Percentiles rank a stretch among this genome's conserved stretches.
These are phyloP conservation scores for Clohesyomyces aquaticus DNA, from an alignment of 495 filamentous ascomycete genomes.

Conservation along the genomic window DNA sequence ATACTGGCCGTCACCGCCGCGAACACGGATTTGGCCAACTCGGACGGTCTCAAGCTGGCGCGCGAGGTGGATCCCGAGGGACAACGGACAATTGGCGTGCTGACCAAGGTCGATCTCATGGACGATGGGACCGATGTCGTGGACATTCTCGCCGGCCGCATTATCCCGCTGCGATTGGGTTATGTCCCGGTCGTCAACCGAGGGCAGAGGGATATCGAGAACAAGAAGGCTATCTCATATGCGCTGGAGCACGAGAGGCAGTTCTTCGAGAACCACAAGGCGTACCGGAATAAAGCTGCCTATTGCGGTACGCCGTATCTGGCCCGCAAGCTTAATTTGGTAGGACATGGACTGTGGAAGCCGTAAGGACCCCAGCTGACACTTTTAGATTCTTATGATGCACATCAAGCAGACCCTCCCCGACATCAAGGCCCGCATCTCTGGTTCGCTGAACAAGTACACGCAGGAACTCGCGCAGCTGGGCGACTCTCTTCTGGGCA, in stretches of 20 bases:
- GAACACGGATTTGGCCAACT: constrained; percentile 98
- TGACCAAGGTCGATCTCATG: constrained; percentile 99
- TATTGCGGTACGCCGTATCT: constrained; percentile 99
- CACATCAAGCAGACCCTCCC: constrained; percentile 99
- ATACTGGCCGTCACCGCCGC: constrained; percentile 95
- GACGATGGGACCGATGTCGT: constrained; percentile 99
- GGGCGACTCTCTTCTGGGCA: constrained; percentile 94
- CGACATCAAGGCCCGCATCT: constrained; percentile 96
- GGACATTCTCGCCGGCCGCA: constrained; percentile 96
- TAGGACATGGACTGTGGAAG: constrained; percentile 44
- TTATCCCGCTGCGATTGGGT: constrained; percentile 92
- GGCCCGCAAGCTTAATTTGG: constrained; percentile 92
- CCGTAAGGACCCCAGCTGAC: constrained; percentile 19
- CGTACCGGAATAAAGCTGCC: constrained; percentile 95
- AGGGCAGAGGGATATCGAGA: constrained; percentile 98
- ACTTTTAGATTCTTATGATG: constrained; percentile 92
- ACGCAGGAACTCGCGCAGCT: constrained; percentile 75
- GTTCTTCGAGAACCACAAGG: constrained; percentile 98
- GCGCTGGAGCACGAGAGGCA: constrained; percentile 93
- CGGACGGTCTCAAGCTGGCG: constrained; percentile 94
- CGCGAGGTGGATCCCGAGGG: constrained; percentile 97
- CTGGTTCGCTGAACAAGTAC: constrained; percentile 91
- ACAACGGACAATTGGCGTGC: constrained; percentile 96
- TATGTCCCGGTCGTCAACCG: constrained; percentile 99
- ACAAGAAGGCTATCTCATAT: constrained; percentile 88